Evolutionary conservation across 2,329 filamentous ascomycete species (phyloP), one percentile per base, ranked within the genome.

Genomic region (Ceratocystis cubensis): DNA sequence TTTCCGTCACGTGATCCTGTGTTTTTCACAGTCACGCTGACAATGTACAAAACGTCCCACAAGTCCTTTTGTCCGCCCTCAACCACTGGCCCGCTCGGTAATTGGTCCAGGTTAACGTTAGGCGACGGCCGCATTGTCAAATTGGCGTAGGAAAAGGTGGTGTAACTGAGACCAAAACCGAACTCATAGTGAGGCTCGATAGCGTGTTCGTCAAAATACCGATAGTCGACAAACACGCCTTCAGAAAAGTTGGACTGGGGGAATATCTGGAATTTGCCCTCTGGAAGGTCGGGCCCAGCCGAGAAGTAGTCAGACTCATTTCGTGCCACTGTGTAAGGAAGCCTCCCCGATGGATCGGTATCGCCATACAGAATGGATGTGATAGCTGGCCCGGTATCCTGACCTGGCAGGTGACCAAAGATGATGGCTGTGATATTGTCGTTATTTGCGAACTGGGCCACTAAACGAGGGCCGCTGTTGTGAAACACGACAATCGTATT

Each of bases 401-500:
- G 83, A 0, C 86, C 86, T 0, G 85, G 85, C 0, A 87, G 75
- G 70, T 87, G 85, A 3, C 83, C 85, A 69, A 84, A 84, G 0
- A 88, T 77, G 17, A 88, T 75, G 1, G 80, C 84, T 0, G 84
- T 87, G 44, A 88, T 80, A 69, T 88, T 88, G 6, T 79, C 75
- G 67, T 88, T 80, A 62, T 87, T 81, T 68, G 84, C 77, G 76
- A 83, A 88, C 0, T 76, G 75, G 68, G 87, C 84, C 0, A 88
- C 80, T 0, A 85, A 73, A 1, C 85, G 78, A 8, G 81, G 76
- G 0, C 85, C 85, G 0, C 84, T 83, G 53, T 86, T 87, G 73
- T 88, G 85, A 4, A 88, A 77, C 0, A 87, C 76, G 0, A 88
- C 85, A 20, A 88, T 78, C 0, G 85, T 87, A 68, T 84, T 86